Evolutionary conservation across 192 early-diverging fungal species (phyloP), one percentile per base, ranked within the genome.

Genomic region (Rhizophagus sp.): DNA sequence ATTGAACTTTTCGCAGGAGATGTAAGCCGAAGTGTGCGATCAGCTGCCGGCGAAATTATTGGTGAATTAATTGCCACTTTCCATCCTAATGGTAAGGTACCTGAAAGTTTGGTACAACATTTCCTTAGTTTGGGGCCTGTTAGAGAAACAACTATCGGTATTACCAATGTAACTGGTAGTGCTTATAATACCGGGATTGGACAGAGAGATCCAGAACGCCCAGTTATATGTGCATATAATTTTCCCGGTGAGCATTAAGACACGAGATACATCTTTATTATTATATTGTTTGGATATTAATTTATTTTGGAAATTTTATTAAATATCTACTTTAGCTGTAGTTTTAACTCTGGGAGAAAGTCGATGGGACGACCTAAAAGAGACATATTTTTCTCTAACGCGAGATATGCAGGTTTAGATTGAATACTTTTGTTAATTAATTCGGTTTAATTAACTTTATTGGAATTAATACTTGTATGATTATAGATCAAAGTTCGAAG

Each of bases 61-160:
- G 90, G 90, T 27, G 87, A 89, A 75, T 75, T 91, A 13, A 89
- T 91, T 77, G 81, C 90, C 5, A 87, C 84, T 30, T 91, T 91
- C 30, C 81, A 88, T 22, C 83, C 83, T 25, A 81, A 80, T 44
- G 36, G 65, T 27, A 72, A 87, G 49, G 88, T 91, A 11, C 90
- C 90, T 24, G 85, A 87, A 62, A 79, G 81, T 17, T 73, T 91
- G 3, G 47, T 91, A 30, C 82, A 84, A 2, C 85, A 87, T 76
- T 91, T 91, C 70, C 62, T 91, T 33, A 83, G 81, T 36, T 79
- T 85, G 76, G 86, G 84, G 22, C 87, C 88, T 17, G 13, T 57
- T n/a, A 79, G 67, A 17, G 67, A 79, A 7, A 13, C 6, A 25
- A 50, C 11, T 8, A 13, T n/a, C n/a, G 25, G 41, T 24, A 71